phyloP scores from a whole-genome alignment of 2,329 filamentous ascomycete genomes.

The Leptographium procerum region DNA sequence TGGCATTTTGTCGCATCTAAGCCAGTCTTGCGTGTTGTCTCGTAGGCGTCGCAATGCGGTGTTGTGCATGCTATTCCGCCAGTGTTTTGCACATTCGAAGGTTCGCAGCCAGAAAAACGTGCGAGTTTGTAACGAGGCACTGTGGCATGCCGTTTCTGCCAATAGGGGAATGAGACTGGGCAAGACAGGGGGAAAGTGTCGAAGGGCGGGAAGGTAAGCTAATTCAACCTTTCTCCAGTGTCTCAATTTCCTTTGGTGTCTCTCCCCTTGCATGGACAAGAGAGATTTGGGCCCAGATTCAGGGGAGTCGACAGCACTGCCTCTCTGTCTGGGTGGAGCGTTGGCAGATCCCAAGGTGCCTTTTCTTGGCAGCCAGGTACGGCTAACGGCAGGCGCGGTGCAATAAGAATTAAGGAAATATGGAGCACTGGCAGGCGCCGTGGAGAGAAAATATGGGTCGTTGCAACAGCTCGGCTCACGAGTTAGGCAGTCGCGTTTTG shows the following conservation, averaged over 20 bases:
- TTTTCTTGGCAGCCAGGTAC: neutral
- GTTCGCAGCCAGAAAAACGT: too few relatives aligned
- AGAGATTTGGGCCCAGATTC: neutral
- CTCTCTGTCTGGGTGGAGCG: neutral
- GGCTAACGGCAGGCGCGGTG: neutral
- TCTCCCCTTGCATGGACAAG: neutral
- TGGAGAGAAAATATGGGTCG: neutral
- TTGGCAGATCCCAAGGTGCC: neutral
- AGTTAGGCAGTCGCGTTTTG: neutral
- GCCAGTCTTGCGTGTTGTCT: too few relatives aligned
- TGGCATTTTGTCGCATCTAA: too few relatives aligned
- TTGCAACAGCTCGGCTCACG: neutral
- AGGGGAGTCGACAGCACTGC: neutral
- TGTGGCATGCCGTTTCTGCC: too few relatives aligned
- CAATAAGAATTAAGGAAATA: neutral
- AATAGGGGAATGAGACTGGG: too few relatives aligned
- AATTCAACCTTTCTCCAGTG: neutral
- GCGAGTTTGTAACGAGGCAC: too few relatives aligned
- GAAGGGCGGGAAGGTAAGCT: too few relatives aligned
- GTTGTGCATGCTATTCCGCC: too few relatives aligned
- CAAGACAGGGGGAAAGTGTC: neutral
- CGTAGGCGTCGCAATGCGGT: too few relatives aligned
- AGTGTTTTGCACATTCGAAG: too few relatives aligned
- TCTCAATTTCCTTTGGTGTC: neutral
- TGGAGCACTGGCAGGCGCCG: neutral